A percentile compares a stretch with the other conserved stretches of the same genome.
These are phyloP conservation scores for Monilinia fructicola DNA, from an alignment of 2,329 filamentous ascomycete genomes.

Conservation along the genomic window DNA sequence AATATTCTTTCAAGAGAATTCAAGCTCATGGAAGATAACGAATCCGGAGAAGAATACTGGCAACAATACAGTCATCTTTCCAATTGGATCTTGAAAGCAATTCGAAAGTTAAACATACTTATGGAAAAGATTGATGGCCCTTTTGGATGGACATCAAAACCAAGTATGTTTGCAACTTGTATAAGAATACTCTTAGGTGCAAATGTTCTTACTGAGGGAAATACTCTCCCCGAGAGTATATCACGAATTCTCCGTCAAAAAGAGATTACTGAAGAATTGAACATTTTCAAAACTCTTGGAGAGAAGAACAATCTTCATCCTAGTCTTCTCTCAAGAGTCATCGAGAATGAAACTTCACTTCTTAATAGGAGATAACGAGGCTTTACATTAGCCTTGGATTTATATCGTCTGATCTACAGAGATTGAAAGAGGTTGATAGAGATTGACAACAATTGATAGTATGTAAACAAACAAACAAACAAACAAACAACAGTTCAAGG, in stretches of 20 bases:
- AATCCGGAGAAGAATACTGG: background rate
- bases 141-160: slow-evolving; percentile 70
- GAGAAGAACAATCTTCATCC: slow-evolving; percentile 21
- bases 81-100: slow-evolving; percentile 48
- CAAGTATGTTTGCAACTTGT: slow-evolving; percentile 64
- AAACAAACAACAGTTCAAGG: background rate
- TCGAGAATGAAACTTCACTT: slow-evolving; percentile 11
- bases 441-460: too few species aligned
- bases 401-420: background rate
- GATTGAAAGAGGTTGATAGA: too few species aligned
- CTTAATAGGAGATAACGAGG: slow-evolving; percentile 13
- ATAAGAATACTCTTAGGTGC: slow-evolving; percentile 45
- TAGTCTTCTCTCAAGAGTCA: background rate
- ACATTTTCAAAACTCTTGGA: slow-evolving; percentile 12
- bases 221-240: background rate
- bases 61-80: slow-evolving; percentile 8
- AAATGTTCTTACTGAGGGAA: slow-evolving; percentile 23
- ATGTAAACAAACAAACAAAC: background rate
- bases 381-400: background rate
- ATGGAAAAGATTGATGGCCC: slow-evolving; percentile 56
- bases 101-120: slow-evolving; percentile 27
- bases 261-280: slow-evolving; percentile 8
- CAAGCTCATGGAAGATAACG: background rate
- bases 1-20: slow-evolving; percentile 42
- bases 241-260: background rate